Base-by-base conservation (phyloP, 345 rosid genomes). In the Alliaria petiolata region DNA sequence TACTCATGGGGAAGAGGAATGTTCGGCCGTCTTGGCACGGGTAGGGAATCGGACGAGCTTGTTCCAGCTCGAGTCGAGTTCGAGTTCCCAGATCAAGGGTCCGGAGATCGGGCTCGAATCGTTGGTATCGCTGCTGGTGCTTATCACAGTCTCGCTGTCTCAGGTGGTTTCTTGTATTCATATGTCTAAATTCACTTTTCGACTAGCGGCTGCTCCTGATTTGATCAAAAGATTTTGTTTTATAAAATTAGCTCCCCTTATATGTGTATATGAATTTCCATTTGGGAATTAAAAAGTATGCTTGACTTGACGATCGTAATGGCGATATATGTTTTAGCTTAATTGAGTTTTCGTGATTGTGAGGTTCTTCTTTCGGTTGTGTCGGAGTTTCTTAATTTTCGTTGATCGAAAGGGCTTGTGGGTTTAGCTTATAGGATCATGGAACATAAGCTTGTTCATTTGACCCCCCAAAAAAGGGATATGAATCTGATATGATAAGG, bases 1-100 rank as follows among this genome's bases (percentile, higher is more conserved):
- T 87, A 82, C 75, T 71, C 98, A 0, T 93, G 97, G 98, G 98
- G 98, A 49, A 88, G 92, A 84, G 98, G 95, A 71, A 87, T 83
- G 85, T 93, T 93, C 65, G 98, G 98, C 53, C 84, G 98, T 62
- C 85, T 90, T 2, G 97, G 98, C 26, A 90, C 72, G 0, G 97
- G 90, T 33, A 81, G 83, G 10, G 97, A 90, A 61, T 42, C 81
- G 4, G 98, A 93, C 63, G 93, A 82, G 81, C 84, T 79, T 74
- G 79, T 51, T 59, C 96, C 98, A 3, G 87, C 78, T 47, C 85
- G 54, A 55, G 85, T 90, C 64, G 71, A 81, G 20, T 59, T 70
- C 44, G 73, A 80, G 8, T 46, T 59, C 12, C 57, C 70, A 15
- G 54, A 58, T 47, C 62, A 65, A 61, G 22, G 68, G 9, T 54